Conservation (phyloP, 345 rosid genomes). For the Citrus trifoliata region DNA sequence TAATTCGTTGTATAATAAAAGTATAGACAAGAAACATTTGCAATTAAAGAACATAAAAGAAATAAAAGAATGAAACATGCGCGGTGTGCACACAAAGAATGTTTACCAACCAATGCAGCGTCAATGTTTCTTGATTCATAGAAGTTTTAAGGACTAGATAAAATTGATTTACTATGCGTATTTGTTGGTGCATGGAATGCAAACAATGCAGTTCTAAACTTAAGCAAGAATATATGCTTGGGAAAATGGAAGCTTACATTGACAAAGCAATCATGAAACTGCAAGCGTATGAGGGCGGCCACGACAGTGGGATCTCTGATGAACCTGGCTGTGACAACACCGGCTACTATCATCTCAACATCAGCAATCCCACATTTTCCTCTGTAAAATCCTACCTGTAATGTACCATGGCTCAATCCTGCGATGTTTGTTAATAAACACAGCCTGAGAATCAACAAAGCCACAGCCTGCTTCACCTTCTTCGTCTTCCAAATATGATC, state of each 20-base stretch:
- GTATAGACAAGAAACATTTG: background rate
- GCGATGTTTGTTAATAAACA: conserved; percentile 8
- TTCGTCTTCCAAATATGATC: background rate
- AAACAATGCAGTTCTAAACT: background rate
- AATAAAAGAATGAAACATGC: background rate
- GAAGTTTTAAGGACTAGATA: background rate
- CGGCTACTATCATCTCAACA: conserved; percentile 35
- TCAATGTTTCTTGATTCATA: background rate
- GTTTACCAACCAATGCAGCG: conserved; percentile 14
- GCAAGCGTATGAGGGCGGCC: conserved; percentile 39
- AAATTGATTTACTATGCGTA: background rate
- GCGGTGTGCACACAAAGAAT: conserved; percentile 7
- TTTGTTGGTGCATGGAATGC: background rate
- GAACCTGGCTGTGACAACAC: conserved; percentile 21
- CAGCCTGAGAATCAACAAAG: background rate
- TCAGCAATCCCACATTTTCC: conserved; percentile 37
- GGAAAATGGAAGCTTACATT: conserved; percentile 18
- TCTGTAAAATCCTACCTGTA: conserved; percentile 33
- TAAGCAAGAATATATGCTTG: background rate
- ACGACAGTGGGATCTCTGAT: conserved; percentile 23
- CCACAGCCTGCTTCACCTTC: conserved; percentile 6
- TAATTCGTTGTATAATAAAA: background rate
- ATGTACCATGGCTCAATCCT: conserved; percentile 11
- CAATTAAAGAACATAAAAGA: background rate
- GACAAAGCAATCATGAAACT: conserved; percentile 48